These are phyloP conservation scores for Xylaria sp. DNA, from an alignment of 2,329 filamentous ascomycete species.

Conservation along the genomic window DNA sequence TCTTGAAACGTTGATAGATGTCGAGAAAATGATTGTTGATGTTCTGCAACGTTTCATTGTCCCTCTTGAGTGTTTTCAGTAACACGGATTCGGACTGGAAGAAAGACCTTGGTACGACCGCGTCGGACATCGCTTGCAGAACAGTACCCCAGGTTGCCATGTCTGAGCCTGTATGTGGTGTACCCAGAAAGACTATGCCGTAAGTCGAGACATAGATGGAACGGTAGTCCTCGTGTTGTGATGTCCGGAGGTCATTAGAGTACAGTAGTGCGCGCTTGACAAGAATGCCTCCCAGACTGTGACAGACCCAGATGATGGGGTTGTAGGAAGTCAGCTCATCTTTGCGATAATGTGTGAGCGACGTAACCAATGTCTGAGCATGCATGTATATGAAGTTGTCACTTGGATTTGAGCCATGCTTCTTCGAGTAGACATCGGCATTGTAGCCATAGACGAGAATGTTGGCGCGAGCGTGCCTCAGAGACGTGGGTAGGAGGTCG, in stretches of 20 bases:
- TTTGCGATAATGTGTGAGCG: conserved; percentile 58
- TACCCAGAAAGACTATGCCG: conserved; percentile 71
- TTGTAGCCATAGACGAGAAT: conserved; percentile 72
- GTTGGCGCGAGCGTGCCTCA: conserved; percentile 54
- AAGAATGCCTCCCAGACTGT: conserved; percentile 68
- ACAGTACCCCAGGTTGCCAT: conserved; percentile 62
- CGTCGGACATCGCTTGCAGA: conserved; percentile 62
- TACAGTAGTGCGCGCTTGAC: conserved; percentile 66
- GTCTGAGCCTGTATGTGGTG: conserved; percentile 66
- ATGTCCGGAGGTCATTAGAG: conserved; percentile 55
- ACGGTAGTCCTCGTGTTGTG: conserved; percentile 58
- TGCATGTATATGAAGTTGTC: conserved; percentile 66
- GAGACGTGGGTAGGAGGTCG: conserved; percentile 58
- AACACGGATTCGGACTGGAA: conserved; percentile 64
- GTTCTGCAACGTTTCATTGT: conserved; percentile 68
- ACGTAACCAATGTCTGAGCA: conserved; percentile 62
- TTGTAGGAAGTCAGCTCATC: conserved; percentile 51
- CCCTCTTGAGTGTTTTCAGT: conserved; percentile 63
- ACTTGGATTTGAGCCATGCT: conserved; percentile 50
- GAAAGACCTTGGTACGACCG: conserved; percentile 59
- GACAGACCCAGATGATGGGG: conserved; percentile 71
- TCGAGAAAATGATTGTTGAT: conserved; percentile 70
- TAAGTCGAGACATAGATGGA: conserved; percentile 71
- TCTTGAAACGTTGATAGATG: conserved; percentile 63
- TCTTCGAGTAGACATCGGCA: conserved; percentile 53